A percentile compares a stretch with the other conserved stretches of the same genome.
phyloP scores from a whole-genome alignment of 164 flowering plant species.

The Piper betle region DNA sequence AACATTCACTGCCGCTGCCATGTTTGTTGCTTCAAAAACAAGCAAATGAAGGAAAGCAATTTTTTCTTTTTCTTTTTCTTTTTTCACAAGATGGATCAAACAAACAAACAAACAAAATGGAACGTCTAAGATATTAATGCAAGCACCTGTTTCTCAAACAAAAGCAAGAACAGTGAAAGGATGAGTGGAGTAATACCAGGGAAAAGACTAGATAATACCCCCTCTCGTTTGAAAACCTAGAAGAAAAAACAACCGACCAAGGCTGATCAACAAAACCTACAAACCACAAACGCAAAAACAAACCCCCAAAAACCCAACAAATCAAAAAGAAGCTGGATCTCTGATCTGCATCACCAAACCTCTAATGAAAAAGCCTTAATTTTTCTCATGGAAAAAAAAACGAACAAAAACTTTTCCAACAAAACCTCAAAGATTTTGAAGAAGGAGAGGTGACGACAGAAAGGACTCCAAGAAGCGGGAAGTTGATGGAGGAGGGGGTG shows the following conservation, averaged over 20 bases:
- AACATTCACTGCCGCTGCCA: slow-evolving; percentile 57
- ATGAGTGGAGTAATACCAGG: background rate
- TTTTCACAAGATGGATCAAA: no score
- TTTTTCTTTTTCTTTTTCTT: background rate
- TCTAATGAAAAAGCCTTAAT: slow-evolving; percentile 19
- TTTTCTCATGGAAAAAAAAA: slow-evolving; percentile 12
- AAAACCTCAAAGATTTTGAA: background rate
- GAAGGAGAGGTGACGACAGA: slow-evolving; percentile 59
- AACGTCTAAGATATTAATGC: slow-evolving; percentile 7
- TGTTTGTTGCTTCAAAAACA: slow-evolving; percentile 8
- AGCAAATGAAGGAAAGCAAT: slow-evolving; percentile 2
- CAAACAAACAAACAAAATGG: background rate
- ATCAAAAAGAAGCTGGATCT: slow-evolving; percentile 29
- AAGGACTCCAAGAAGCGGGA: slow-evolving; percentile 64
- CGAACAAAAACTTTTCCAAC: slow-evolving; percentile 11
- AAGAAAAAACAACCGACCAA: slow-evolving; percentile 47
- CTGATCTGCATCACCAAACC: slow-evolving; percentile 55
- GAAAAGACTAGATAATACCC: slow-evolving; percentile 4
- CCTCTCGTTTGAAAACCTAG: slow-evolving; percentile 9
- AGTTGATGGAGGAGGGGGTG: slow-evolving; percentile 9
- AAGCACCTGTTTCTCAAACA: slow-evolving; percentile 32
- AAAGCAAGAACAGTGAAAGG: slow-evolving; percentile 19
- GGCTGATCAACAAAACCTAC: slow-evolving; percentile 13
- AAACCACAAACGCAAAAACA: slow-evolving; percentile 5
- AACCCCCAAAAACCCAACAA: background rate